Percentiles rank a stretch among this genome's conserved stretches.
Conservation (phyloP, 176 grass and related monocot genomes). For the Pharus latifolius region DNA sequence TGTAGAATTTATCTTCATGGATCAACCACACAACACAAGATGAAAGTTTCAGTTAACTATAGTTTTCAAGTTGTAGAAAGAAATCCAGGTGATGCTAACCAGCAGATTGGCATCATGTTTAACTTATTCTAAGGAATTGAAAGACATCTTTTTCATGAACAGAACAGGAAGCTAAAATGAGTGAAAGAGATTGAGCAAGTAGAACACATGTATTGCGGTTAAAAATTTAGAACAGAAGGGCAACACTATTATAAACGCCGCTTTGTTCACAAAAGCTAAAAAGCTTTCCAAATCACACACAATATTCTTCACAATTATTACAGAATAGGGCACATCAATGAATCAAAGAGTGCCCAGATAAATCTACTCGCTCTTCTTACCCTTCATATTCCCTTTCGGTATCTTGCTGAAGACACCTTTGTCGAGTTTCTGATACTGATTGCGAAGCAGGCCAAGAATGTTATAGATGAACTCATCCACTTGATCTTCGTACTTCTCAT, state of each 20-base stretch:
- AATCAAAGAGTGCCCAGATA: not conserved
- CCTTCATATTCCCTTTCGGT: constrained; percentile 49
- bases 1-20: too few relatives aligned
- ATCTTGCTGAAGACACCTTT: constrained; percentile 49
- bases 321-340: not conserved
- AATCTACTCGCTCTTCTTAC: constrained; percentile 60
- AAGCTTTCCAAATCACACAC: not conserved
- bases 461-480: constrained; percentile 56
- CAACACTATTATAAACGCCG: not conserved
- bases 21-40: too few relatives aligned
- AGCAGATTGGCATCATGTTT: not conserved
- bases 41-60: too few relatives aligned
- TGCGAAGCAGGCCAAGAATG: constrained; percentile 53
- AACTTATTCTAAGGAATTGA: too few relatives aligned
- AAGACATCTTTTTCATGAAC: not conserved
- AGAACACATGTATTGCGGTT: too few relatives aligned
- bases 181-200: too few relatives aligned
- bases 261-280: not conserved
- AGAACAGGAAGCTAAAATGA: not conserved
- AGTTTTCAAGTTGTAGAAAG: too few relatives aligned
- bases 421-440: constrained; percentile 58
- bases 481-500: constrained; percentile 88
- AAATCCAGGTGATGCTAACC: not conserved
- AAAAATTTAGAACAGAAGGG: too few relatives aligned
- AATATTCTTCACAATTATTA: not conserved